A percentile compares a stretch with the other conserved stretches of the same genome.
These are phyloP conservation scores for Penicillium concentricum DNA, from an alignment of 2,329 filamentous ascomycete genomes.

Conservation along the genomic window DNA sequence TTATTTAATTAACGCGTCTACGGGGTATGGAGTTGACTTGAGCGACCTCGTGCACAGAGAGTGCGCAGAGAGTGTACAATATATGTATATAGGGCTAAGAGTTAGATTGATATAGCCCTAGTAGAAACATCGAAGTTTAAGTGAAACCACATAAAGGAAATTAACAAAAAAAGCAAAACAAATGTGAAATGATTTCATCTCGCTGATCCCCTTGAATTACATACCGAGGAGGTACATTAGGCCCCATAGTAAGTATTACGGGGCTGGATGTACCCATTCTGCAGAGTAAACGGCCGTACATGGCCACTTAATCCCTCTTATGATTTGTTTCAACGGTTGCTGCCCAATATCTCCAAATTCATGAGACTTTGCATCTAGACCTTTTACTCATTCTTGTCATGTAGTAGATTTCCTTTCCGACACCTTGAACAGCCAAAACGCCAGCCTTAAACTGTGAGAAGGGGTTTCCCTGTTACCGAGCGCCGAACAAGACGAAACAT, in stretches of 20 bases:
- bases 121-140: neutral
- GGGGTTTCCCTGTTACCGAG: constrained; percentile 20
- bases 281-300: constrained; percentile 15
- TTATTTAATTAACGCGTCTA: neutral
- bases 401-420: constrained; percentile 13
- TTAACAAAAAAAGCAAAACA: neutral
- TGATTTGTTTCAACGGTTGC: constrained; percentile 21
- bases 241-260: constrained; percentile 17
- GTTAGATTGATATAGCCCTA: neutral
- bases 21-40: neutral
- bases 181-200: constrained; percentile 14
- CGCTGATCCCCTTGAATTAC: constrained; percentile 24
- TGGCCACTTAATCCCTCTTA: constrained; percentile 25
- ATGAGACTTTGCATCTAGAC: neutral
- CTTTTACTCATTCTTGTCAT: constrained; percentile 11
- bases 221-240: constrained; percentile 21
- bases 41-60: neutral
- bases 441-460: constrained; percentile 17
- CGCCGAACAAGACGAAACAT: constrained; percentile 22
- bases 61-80: neutral
- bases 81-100: neutral
- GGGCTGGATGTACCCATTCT: constrained; percentile 19
- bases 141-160: neutral
- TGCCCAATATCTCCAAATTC: constrained; percentile 15
- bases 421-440: constrained; percentile 3